Conservation (phyloP, 73 alveolate species). For the Uronychia binucleata region DNA sequence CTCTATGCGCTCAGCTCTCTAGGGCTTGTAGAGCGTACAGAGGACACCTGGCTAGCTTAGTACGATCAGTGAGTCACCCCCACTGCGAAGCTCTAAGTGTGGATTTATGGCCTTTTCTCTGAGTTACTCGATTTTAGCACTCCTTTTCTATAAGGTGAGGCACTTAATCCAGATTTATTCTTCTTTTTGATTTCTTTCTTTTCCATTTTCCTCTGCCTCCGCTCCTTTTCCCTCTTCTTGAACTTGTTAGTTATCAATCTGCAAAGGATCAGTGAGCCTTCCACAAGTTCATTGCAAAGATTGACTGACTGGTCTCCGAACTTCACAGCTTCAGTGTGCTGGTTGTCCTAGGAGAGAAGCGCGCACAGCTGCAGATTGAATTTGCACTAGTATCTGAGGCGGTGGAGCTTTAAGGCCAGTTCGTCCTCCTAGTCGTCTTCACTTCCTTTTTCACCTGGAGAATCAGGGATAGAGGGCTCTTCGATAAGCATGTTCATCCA, state of each 20-base stretch:
- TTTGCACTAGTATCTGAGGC: slow-evolving; percentile 8
- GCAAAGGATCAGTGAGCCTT: not conserved
- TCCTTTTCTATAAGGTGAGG: not conserved
- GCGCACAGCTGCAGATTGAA: slow-evolving; percentile 41
- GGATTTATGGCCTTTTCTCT: too few relatives aligned
- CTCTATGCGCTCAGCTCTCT: too few relatives aligned
- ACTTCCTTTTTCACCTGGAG: not conserved
- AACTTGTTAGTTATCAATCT: not conserved
- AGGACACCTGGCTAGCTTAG: too few relatives aligned
- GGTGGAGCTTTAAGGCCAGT: not conserved
- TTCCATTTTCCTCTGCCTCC: not conserved
- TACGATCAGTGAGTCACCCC: too few relatives aligned
- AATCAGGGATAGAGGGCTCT: not conserved
- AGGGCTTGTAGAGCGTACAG: too few relatives aligned
- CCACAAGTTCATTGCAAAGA: slow-evolving; percentile 14
- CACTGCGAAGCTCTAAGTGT: too few relatives aligned
- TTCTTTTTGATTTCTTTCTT: not conserved
- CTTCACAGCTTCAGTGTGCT: slow-evolving; percentile 36
- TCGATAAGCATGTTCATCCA: not conserved
- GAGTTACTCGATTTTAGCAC: not conserved
- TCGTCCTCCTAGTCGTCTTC: slow-evolving; percentile 1
- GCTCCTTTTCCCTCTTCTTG: not conserved
- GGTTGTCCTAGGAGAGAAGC: slow-evolving; percentile 8
- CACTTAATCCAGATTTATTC: too few relatives aligned
- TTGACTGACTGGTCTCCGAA: slow-evolving; percentile 18